phyloP scores from a whole-genome alignment of 169 alveolate species.

The Plasmodium berghei region DNA sequence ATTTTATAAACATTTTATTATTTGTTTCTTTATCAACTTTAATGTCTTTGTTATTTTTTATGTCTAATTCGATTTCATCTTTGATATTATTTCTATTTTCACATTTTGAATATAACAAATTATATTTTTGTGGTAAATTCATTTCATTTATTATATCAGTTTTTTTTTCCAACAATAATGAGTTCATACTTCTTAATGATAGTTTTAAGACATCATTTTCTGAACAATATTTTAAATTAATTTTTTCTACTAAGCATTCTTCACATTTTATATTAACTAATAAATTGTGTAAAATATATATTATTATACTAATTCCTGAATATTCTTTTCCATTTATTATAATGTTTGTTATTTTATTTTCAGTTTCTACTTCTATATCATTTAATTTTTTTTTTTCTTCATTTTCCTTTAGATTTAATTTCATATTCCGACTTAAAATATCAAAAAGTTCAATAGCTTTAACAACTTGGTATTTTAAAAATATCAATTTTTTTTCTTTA shows the following conservation, averaged over 20 bases:
- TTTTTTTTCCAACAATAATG: not conserved
- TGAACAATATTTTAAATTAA: conserved; percentile 20
- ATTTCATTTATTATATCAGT: not conserved
- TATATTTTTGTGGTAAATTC: not conserved
- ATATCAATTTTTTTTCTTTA: conserved; percentile 18
- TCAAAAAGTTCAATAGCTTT: conserved; percentile 27
- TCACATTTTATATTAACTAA: conserved; percentile 1
- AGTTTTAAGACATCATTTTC: conserved; percentile 12
- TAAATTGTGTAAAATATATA: conserved; percentile 5
- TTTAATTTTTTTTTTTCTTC: not conserved
- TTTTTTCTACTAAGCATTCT: conserved; percentile 1
- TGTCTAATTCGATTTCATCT: not conserved
- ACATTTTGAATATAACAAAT: too few relatives aligned
- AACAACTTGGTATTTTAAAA: conserved; percentile 43
- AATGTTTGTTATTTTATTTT: conserved; percentile 16
- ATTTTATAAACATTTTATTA: not conserved
- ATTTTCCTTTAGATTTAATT: not conserved
- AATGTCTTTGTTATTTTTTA: not conserved
- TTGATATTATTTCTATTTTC: not conserved
- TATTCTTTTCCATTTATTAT: conserved; percentile 36
- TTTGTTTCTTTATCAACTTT: not conserved
- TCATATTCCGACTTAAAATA: not conserved
- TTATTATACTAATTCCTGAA: conserved; percentile 33
- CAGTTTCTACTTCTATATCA: not conserved
- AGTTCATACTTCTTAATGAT: not conserved